These are phyloP conservation scores for Harrya chromipes DNA, from an alignment of 768 basidiomycete species.

Conservation along the genomic window DNA sequence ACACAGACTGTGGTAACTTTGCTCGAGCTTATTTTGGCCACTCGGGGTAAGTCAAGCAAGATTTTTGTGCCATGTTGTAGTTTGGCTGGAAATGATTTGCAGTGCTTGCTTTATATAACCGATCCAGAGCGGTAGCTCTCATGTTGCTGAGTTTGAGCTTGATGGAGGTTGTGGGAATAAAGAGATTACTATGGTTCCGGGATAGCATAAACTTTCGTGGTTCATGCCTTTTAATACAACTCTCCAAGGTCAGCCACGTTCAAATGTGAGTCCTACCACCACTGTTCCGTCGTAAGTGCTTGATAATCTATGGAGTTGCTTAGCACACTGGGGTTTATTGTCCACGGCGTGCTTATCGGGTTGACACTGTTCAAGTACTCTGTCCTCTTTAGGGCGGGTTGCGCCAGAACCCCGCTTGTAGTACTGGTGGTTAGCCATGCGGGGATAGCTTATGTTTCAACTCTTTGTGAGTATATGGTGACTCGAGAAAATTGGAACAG, in stretches of 20 bases:
- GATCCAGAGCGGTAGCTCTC: conserved; percentile 10
- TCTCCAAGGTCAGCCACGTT: neutral
- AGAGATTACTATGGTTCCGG: conserved; percentile 1
- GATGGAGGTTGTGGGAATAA: neutral
- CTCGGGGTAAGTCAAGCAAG: conserved; percentile 10
- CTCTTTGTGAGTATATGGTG: conserved; percentile 6
- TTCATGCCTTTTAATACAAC: conserved; percentile 8
- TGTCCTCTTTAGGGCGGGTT: conserved; percentile 9
- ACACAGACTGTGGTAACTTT: conserved; percentile 6
- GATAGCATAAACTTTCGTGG: neutral
- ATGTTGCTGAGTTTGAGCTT: conserved; percentile 5
- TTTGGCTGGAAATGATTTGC: neutral
- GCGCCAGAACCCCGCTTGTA: conserved; percentile 17
- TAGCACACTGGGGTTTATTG: conserved; percentile 13
- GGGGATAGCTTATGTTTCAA: conserved; percentile 8
- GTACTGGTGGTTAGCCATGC: conserved; percentile 19
- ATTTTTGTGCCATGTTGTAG: neutral
- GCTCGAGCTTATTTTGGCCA: conserved; percentile 17
- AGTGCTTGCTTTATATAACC: conserved; percentile 22
- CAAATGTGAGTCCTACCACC: conserved; percentile 10
- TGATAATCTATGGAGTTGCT: neutral
- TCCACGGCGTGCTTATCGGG: conserved; percentile 13
- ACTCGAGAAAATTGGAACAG: neutral
- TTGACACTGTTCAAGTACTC: conserved; percentile 22
- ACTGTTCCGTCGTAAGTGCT: neutral